These are phyloP conservation scores for Ottelia alismoides DNA, from an alignment of 106 monocot species.

Conservation along the genomic window DNA sequence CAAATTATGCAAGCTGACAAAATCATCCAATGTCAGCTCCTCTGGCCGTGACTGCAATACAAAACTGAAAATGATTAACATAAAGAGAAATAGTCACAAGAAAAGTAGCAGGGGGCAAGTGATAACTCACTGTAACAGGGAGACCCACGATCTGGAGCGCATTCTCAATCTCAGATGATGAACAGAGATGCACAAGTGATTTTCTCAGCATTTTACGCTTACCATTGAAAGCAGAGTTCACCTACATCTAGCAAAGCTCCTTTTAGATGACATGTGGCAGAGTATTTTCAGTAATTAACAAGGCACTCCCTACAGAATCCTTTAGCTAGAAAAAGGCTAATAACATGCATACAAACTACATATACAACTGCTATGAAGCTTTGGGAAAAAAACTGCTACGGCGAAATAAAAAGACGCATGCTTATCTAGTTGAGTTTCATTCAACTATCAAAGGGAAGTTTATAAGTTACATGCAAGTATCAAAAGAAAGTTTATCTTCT, in stretches of 20 bases:
- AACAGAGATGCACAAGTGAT: constrained; percentile 64
- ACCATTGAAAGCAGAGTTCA: constrained; percentile 76
- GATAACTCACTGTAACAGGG: constrained; percentile 63
- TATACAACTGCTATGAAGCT: too few relatives aligned
- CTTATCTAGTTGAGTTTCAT: too few relatives aligned
- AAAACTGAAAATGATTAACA: not conserved
- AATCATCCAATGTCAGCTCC: constrained; percentile 77
- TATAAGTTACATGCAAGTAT: too few relatives aligned
- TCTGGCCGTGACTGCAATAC: constrained; percentile 65
- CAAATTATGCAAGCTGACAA: constrained; percentile 69
- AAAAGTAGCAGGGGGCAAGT: not conserved
- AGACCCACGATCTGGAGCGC: constrained; percentile 50
- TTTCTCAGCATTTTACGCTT: constrained; percentile 92
- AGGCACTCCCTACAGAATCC: not conserved
- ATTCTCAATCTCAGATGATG: constrained; percentile 53
- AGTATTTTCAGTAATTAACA: too few relatives aligned
- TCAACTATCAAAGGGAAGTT: too few relatives aligned
- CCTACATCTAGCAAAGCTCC: too few relatives aligned
- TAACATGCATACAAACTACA: not conserved
- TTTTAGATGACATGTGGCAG: too few relatives aligned
- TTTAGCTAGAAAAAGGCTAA: not conserved
- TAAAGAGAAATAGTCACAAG: not conserved
- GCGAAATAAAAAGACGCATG: too few relatives aligned
- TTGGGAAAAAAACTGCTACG: too few relatives aligned
- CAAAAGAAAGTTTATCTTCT: too few relatives aligned